These are phyloP conservation scores for Evansstolkia leycettana DNA, from an alignment of 495 filamentous ascomycete species.

Conservation along the genomic window DNA sequence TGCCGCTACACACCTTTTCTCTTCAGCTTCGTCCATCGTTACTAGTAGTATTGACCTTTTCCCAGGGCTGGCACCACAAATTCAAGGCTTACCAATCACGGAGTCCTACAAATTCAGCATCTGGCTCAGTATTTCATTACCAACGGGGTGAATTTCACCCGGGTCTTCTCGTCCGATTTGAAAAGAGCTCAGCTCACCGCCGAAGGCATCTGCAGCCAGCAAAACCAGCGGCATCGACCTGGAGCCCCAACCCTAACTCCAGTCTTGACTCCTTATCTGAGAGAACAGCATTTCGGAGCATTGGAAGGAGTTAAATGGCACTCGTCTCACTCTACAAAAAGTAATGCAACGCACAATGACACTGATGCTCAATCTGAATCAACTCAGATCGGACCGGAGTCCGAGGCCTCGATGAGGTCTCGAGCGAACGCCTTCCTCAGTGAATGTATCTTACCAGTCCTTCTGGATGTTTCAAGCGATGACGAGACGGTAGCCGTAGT, in stretches of 20 bases:
- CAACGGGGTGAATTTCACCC: slow-evolving; percentile 32
- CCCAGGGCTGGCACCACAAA: slow-evolving; percentile 66
- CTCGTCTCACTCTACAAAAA: not conserved
- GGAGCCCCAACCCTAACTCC: slow-evolving; percentile 3
- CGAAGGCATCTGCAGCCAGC: slow-evolving; percentile 17
- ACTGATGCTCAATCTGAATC: slow-evolving; percentile 1
- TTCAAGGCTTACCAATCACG: slow-evolving; percentile 71
- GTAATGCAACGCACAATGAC: not conserved
- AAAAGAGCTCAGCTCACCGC: slow-evolving; percentile 57
- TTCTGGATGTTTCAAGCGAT: slow-evolving; percentile 21
- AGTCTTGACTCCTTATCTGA: slow-evolving; percentile 7
- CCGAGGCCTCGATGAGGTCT: slow-evolving; percentile 44
- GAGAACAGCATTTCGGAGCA: slow-evolving; percentile 19
- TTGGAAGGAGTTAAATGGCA: slow-evolving; percentile 9
- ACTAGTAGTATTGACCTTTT: slow-evolving; percentile 1
- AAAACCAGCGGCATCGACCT: slow-evolving; percentile 4
- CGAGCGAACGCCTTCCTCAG: slow-evolving; percentile 54
- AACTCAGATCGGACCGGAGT: slow-evolving; percentile 33
- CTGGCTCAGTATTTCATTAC: slow-evolving; percentile 31
- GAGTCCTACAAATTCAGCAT: slow-evolving; percentile 58
- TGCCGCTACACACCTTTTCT: not conserved
- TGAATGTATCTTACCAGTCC: slow-evolving; percentile 41
- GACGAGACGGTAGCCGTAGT: slow-evolving; percentile 48
- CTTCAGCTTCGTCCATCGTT: not conserved
- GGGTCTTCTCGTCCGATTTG: slow-evolving; percentile 72